Percentiles rank a stretch among this genome's conserved stretches.
Conservation (phyloP, 2,329 filamentous ascomycete genomes). For the Dactylellina cionopaga region DNA sequence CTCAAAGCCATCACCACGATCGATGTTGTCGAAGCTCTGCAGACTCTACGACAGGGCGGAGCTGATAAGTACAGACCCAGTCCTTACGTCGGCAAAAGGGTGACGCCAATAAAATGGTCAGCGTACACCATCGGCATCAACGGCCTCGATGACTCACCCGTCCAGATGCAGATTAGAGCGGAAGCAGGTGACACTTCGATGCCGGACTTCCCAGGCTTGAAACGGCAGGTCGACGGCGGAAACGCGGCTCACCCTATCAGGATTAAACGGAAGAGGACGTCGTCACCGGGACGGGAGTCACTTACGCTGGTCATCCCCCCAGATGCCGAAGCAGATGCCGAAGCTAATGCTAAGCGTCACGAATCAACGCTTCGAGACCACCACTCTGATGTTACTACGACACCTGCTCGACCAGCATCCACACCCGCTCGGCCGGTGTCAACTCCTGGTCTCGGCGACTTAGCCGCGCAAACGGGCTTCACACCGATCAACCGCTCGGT, state of each 20-base stretch:
- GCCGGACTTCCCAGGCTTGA: conserved; percentile 1
- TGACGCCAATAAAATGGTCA: conserved; percentile 35
- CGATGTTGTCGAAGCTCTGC: conserved; percentile 28
- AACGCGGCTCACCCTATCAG: conserved; percentile 16
- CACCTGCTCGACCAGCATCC: neutral
- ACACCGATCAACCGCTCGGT: conserved; percentile 31
- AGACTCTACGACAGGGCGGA: conserved; percentile 18
- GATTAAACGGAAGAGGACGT: conserved; percentile 32
- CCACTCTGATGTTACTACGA: neutral
- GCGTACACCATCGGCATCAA: conserved; percentile 9
- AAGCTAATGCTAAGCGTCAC: too few relatives aligned
- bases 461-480: too few relatives aligned
- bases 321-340: neutral
- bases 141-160: neutral
- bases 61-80: conserved; percentile 36
- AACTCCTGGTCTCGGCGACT: too few relatives aligned
- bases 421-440: neutral
- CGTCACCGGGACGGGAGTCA: conserved; percentile 13
- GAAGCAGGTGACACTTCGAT: neutral
- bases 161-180: neutral
- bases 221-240: conserved; percentile 17
- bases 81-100: conserved; percentile 27
- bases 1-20: conserved; percentile 29
- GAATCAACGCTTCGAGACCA: too few relatives aligned
- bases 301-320: conserved; percentile 27